Percentiles rank a stretch among this genome's conserved stretches.
phyloP scores from a whole-genome alignment of 78 protist genomes.

The Dictyostelium firmibasis region DNA sequence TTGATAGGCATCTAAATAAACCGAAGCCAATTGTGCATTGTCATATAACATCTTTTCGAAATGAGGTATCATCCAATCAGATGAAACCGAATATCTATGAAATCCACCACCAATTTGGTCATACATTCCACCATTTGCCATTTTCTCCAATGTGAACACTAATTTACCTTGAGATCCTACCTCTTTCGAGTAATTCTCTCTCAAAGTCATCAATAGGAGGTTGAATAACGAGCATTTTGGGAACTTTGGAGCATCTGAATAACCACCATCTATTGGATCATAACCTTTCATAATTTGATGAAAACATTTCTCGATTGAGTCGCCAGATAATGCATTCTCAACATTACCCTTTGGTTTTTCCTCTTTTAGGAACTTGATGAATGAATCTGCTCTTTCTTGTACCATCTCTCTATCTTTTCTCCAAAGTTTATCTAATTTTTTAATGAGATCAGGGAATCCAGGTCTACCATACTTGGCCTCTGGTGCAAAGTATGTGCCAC shows the following conservation, averaged over 20 bases:
- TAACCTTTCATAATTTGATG: neutral
- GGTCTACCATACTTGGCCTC: conserved; percentile 55
- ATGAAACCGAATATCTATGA: conserved; percentile 84
- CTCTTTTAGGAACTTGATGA: conserved; percentile 34
- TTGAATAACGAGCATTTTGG: conserved; percentile 82
- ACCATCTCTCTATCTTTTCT: conserved; percentile 38
- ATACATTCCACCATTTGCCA: conserved; percentile 89
- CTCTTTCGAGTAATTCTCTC: neutral
- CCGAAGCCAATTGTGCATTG: conserved; percentile 71
- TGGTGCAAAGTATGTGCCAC: conserved; percentile 89
- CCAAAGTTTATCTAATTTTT: conserved; percentile 57
- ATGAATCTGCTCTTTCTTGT: conserved; percentile 35
- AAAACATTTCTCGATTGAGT: neutral
- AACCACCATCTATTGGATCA: conserved; percentile 85
- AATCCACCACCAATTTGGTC: conserved; percentile 93
- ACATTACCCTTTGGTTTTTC: conserved; percentile 33
- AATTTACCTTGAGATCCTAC: conserved; percentile 1
- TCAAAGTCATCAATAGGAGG: neutral
- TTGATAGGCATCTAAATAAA: conserved; percentile 85
- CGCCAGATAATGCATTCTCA: neutral
- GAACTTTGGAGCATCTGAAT: conserved; percentile 87
- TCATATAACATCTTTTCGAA: conserved; percentile 93
- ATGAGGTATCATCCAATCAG: conserved; percentile 88
- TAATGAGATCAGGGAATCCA: conserved; percentile 44
- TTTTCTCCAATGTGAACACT: conserved; percentile 63